Evolutionary conservation across 2,329 filamentous ascomycete genomes (phyloP).

Genomic region (Botrytis deweyae): DNA sequence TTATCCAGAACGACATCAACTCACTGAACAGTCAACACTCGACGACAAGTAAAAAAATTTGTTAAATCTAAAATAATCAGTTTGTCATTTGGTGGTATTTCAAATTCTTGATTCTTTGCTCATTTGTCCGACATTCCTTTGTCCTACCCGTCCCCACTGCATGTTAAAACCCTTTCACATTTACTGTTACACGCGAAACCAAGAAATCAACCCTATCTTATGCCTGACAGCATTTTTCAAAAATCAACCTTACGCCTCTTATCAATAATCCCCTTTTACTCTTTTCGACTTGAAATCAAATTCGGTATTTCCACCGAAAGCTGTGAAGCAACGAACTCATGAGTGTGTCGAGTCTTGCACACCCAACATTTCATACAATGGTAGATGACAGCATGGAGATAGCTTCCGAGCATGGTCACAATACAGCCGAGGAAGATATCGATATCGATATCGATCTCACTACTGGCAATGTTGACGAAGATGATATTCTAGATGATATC

Average conservation of each 20-base stretch:
- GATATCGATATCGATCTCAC: slow-evolving; percentile 60
- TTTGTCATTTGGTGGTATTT: background rate
- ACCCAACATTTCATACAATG: slow-evolving; percentile 29
- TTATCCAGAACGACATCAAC: background rate
- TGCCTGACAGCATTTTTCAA: background rate
- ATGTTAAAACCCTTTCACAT: slow-evolving; percentile 11
- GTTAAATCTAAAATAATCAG: background rate
- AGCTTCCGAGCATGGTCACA: slow-evolving; percentile 46
- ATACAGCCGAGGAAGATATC: slow-evolving; percentile 48
- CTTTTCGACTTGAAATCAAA: background rate
- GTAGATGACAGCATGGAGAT: slow-evolving; percentile 55
- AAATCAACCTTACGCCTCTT: background rate
- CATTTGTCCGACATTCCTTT: background rate
- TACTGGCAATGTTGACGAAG: slow-evolving; percentile 48
- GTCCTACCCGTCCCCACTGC: background rate
- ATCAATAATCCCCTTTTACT: background rate
- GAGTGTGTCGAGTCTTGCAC: slow-evolving; percentile 18
- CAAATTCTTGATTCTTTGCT: background rate
- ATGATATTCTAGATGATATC: slow-evolving; percentile 56
- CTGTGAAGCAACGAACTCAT: slow-evolving; percentile 8
- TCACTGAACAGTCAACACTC: background rate
- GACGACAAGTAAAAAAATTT: background rate
- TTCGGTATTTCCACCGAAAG: background rate
- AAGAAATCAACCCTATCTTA: background rate
- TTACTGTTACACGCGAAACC: background rate